Conservation (phyloP, 1,284 basidiomycete species). For the Ustilago xerochloae region DNA sequence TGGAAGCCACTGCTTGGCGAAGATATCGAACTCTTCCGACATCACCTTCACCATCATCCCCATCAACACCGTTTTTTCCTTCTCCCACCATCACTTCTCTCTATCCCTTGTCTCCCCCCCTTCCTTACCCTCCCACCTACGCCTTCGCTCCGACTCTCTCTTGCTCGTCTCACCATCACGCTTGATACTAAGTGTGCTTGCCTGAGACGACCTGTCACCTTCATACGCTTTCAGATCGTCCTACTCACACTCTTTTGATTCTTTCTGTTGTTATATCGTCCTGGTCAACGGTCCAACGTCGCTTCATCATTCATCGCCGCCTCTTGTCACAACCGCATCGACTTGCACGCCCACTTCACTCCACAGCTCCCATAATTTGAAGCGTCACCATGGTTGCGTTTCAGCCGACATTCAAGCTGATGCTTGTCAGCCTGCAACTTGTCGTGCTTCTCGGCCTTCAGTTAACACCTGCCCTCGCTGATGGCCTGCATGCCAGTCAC, state of each 20-base stretch:
- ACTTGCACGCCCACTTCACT: background rate
- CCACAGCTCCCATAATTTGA: background rate
- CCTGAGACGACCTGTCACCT: background rate
- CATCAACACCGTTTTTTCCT: background rate
- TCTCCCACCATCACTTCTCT: background rate
- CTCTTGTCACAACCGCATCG: background rate
- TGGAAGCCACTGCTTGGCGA: background rate
- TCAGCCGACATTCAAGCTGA: slow-evolving; percentile 29
- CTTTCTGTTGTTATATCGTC: background rate
- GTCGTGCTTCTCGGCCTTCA: slow-evolving; percentile 21
- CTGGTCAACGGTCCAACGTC: background rate
- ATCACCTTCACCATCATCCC: slow-evolving; percentile 9
- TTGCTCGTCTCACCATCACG: background rate
- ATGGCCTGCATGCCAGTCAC: slow-evolving; percentile 1
- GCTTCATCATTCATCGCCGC: background rate
- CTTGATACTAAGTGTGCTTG: background rate
- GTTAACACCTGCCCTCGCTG: slow-evolving; percentile 11
- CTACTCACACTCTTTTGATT: slow-evolving; percentile 26
- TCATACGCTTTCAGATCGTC: background rate
- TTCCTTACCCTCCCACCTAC: background rate
- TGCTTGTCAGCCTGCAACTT: slow-evolving; percentile 38
- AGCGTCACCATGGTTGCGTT: slow-evolving; percentile 32
- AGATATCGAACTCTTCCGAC: background rate
- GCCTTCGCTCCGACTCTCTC: background rate
- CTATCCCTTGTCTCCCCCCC: background rate